A percentile compares a stretch with the other conserved stretches of the same genome.
These are phyloP conservation scores for Sutorius eximius DNA, from an alignment of 1,284 basidiomycete species.

Conservation along the genomic window DNA sequence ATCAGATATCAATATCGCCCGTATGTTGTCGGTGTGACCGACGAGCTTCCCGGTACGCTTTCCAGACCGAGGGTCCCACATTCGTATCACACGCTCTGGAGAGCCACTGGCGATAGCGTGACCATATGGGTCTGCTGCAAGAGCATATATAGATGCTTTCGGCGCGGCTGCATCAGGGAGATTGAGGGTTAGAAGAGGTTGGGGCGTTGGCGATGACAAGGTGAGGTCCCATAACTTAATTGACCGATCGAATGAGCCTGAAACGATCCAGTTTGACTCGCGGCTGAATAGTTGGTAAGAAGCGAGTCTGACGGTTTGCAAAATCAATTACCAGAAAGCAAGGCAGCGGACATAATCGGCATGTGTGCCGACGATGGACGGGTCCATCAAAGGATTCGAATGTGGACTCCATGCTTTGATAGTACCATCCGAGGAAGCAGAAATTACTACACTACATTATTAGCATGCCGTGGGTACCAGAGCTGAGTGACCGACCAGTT, in stretches of 20 bases:
- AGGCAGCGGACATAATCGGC: constrained; percentile 91
- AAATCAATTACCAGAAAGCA: constrained; percentile 58
- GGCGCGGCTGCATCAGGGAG: constrained; percentile 61
- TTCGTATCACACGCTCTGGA: constrained; percentile 84
- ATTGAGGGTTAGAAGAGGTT: constrained; percentile 59
- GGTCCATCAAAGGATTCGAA: constrained; percentile 50
- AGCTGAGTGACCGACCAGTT: constrained; percentile 55
- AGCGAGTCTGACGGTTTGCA: constrained; percentile 1
- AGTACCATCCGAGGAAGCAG: constrained; percentile 94
- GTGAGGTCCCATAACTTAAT: constrained; percentile 95
- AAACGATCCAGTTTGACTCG: constrained; percentile 84
- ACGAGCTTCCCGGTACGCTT: constrained; percentile 76
- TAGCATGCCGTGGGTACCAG: constrained; percentile 1
- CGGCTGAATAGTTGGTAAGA: constrained; percentile 45
- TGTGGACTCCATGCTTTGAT: constrained; percentile 95
- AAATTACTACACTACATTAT: constrained; percentile 60
- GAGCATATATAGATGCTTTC: constrained; percentile 79
- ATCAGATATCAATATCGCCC: constrained; percentile 84
- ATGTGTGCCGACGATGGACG: constrained; percentile 82
- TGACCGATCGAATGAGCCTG: constrained; percentile 91
- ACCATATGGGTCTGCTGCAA: constrained; percentile 79
- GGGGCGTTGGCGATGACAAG: constrained; percentile 37
- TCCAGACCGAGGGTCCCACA: constrained; percentile 91
- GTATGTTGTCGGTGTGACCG: constrained; percentile 96
- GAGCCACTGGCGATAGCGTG: constrained; percentile 85